A percentile compares a stretch with the other conserved stretches of the same genome.
phyloP scores from a whole-genome alignment of 192 early-diverging fungal genomes.

The Mortierella alpina region DNA sequence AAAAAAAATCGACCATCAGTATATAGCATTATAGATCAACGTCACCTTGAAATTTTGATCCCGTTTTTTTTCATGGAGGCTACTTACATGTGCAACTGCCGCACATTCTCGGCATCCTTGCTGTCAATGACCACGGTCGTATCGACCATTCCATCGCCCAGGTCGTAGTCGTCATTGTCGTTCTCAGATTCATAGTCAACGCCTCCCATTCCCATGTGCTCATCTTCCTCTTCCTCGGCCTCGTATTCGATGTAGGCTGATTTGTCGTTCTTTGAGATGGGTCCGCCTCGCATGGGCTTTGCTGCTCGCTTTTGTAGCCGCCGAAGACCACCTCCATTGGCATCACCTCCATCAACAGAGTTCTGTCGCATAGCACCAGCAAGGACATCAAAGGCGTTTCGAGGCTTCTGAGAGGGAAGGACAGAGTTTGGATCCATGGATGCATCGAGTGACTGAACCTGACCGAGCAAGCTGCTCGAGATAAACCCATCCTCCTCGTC shows the following conservation, averaged over 20 bases:
- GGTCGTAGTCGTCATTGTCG: conserved; percentile 45
- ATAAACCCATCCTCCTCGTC: no score
- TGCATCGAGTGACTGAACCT: no score
- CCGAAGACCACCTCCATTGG: background rate
- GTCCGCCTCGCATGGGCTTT: conserved; percentile 7
- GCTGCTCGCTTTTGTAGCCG: conserved; percentile 23
- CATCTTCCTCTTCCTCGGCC: conserved; percentile 55
- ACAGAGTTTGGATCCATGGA: no score
- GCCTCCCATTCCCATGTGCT: conserved; percentile 52
- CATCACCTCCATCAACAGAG: background rate
- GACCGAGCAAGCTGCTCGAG: no score
- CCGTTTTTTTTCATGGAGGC: no score
- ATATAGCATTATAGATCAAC: no score
- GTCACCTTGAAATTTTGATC: background rate
- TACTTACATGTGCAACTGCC: conserved; percentile 45
- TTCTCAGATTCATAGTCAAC: conserved; percentile 50
- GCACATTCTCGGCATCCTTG: conserved; percentile 34
- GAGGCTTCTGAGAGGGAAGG: no score
- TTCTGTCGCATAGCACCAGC: background rate
- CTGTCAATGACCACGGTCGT: conserved; percentile 4
- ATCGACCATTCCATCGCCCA: conserved; percentile 47
- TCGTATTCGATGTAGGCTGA: conserved; percentile 53
- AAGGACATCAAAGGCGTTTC: conserved; percentile 36
- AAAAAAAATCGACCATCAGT: background rate
- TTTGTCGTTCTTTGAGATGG: conserved; percentile 19